Evolutionary conservation across 192 early-diverging fungal genomes (phyloP), one percentile per base, ranked within the genome.

Genomic region (Gryganskiella cystojenkinii): DNA sequence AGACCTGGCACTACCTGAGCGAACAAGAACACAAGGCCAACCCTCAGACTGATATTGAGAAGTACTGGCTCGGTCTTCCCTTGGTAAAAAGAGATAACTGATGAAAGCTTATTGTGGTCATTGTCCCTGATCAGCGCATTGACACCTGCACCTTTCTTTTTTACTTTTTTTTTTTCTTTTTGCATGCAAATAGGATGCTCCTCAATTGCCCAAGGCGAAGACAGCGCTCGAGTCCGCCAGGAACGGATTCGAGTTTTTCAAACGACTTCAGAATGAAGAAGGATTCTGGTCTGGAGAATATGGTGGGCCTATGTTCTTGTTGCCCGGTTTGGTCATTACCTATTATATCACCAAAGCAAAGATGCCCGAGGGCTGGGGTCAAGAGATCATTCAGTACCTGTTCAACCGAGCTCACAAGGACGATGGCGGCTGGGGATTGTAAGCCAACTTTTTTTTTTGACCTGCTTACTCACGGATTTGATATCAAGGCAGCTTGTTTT

Each of bases 391-490:
- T 43, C 88, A 94, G 35, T 99, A 98, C 82, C 67, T 99, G 54
- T 80, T 92, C 42, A 92, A 92, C 81, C 82, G 89, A 61, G 96
- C 97, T 2, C 82, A 95, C 70, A 71, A 80, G 34, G 90, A 89
- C 25, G 96, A 98, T 66, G 98, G 98, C 37, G 98, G 98, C 10
- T 99, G 96, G 96, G 97, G 98, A 15, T 86, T 99, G 92, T 92
- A 83, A 62, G 88, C 72, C 44, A 19, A 53, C 31, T 46, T 4
- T 45, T 33, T n/a, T 42, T 2, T 22, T 67, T 40, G 19, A n/a
- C n/a, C n/a, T n/a, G n/a, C n/a, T n/a, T n/a, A n/a, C n/a, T n/a
- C n/a, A n/a, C n/a, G n/a, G n/a, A n/a, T n/a, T n/a, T n/a, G n/a
- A n/a, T n/a, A n/a, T n/a, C n/a, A n/a, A n/a, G n/a, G n/a, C n/a